These are phyloP conservation scores for Xylaria flabelliformis DNA, from an alignment of 495 filamentous ascomycete species.

Conservation along the genomic window DNA sequence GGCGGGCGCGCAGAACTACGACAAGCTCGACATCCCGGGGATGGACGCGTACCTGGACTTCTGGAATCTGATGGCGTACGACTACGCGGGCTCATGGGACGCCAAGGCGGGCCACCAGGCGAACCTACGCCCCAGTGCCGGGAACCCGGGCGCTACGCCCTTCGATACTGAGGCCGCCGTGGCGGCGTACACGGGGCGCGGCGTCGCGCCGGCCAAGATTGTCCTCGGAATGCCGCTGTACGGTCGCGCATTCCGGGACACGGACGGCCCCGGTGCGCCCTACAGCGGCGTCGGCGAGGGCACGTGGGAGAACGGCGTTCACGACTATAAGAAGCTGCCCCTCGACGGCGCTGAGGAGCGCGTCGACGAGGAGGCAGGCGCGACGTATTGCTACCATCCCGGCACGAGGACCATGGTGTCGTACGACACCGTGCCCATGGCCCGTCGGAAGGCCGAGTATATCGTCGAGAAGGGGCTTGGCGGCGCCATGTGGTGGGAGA, in stretches of 20 bases:
- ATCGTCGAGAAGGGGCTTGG: slow-evolving; percentile 69
- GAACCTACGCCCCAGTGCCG: slow-evolving; percentile 68
- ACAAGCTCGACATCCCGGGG: slow-evolving; percentile 69
- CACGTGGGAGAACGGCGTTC: slow-evolving; percentile 85
- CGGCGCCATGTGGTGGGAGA: slow-evolving; percentile 98
- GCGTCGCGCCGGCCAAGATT: slow-evolving; percentile 72
- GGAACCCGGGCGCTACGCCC: slow-evolving; percentile 68
- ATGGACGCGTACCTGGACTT: slow-evolving; percentile 91
- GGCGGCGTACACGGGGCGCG: slow-evolving; percentile 67
- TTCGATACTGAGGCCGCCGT: slow-evolving; percentile 74
- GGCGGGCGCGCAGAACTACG: slow-evolving; percentile 73
- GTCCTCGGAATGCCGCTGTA: slow-evolving; percentile 93
- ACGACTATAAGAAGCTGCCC: slow-evolving; percentile 81
- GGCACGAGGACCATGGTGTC: slow-evolving; percentile 67
- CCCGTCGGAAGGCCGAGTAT: slow-evolving; percentile 71
- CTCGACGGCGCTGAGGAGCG: slow-evolving; percentile 58
- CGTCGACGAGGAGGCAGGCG: slow-evolving; percentile 60
- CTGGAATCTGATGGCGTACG: slow-evolving; percentile 92
- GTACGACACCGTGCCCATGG: slow-evolving; percentile 78
- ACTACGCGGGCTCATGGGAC: slow-evolving; percentile 84
- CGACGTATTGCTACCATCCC: slow-evolving; percentile 76
- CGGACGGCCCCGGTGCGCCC: slow-evolving; percentile 71
- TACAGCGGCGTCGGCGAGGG: slow-evolving; percentile 76
- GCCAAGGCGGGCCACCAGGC: slow-evolving; percentile 75
- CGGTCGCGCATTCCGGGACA: slow-evolving; percentile 81